Base-by-base conservation (phyloP, 768 basidiomycete genomes). In the Scleroderma citrinum region DNA sequence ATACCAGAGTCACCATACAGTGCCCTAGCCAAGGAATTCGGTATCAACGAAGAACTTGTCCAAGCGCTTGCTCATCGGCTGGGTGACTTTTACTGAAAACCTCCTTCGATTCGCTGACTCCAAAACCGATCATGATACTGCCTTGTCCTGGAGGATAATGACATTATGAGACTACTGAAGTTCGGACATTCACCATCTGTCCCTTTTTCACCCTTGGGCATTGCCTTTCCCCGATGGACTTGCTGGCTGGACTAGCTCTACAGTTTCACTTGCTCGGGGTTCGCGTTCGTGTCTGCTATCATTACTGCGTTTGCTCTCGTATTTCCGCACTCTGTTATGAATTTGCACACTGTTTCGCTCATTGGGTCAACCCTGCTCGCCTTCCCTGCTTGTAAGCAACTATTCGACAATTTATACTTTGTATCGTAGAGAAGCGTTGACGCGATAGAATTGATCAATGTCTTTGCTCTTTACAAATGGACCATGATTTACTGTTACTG, bases 1-100 rank as follows among this genome's bases (percentile, higher is more conserved):
- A 16, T 47, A 23, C 29, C 49, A 24, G 51, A 48, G 40, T 55
- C 56, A 36, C 73, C 59, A 47, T 80, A 62, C 21, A 73, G 73
- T 40, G 74, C 76, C 20, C 73, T 88, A n/a, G 85, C 86, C 20
- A 74, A 73, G 55, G 86, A 87, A 62, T 87, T 87, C 52, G 85
- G 85, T n/a, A 73, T 87, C 19, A 81, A 85, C 47, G 70, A 85
- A 29, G 74, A 81, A 37, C 61, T 87, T 23, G 78, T 87, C 39
- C 77, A 85, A 58, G 82, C 82, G 3, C 74, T 87, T 39, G 81
- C 77, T 35, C 80, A 83, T 52, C 75, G 84, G 44, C 69, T 87
- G 10, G 44, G 54, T 30, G 55, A 49, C 19, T 53, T 67, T 35
- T 55, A 35, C 52, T 65, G 52, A 65, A 47, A 34, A 40, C 36